Base-by-base conservation (phyloP, 768 basidiomycete genomes). In the Collybia nuda region DNA sequence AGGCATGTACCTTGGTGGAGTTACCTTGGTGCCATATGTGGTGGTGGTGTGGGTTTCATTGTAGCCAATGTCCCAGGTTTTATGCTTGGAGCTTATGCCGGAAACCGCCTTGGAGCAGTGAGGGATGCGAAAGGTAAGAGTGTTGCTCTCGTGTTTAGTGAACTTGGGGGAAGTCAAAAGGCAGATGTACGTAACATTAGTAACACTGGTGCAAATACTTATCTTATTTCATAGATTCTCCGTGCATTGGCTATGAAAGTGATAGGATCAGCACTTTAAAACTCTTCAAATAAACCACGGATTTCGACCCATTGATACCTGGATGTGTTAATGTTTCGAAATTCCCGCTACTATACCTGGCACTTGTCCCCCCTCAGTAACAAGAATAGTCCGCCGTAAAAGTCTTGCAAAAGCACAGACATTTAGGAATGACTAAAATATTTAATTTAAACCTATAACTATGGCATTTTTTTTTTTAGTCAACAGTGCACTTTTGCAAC, bases 121-220 rank as follows among this genome's bases (percentile, higher is more conserved):
- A 77, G 94, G 50, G 94, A 98, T 62, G 94, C 94, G 3, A 98
- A 98, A 72, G 90, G 94, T 8, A 93, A 91, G 77, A 88, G 88
- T 54, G 93, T 98, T 19, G 93, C 90, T 2, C 79, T 87, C 7
- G 94, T 97, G 15, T 98, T 98, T 65, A 70, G 75, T 40, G 80
- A 88, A 18, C 76, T 97, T 21, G 86, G 83, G 15, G 80, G 83
- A 2, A 73, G 72, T 44, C 88, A 94, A 75, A 95, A 91, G 66
- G 92, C 93, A 42, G 90, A 96, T 82, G 93, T 91, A 60, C 56
- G 74, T 62, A 43, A 44, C 6, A 11, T 7, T 21, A 40, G n/a
- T 48, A 21, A 41, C 12, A n/a, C 45, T 35, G 21, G 48, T 18
- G 18, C 42, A 37, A 36, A 45, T 7, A 43, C 17, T 35, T 28